A percentile compares a stretch with the other conserved stretches of the same genome.
Evolutionary conservation across 2,329 filamentous ascomycete species (phyloP).

Genomic region (Aspergillus versicolor): DNA sequence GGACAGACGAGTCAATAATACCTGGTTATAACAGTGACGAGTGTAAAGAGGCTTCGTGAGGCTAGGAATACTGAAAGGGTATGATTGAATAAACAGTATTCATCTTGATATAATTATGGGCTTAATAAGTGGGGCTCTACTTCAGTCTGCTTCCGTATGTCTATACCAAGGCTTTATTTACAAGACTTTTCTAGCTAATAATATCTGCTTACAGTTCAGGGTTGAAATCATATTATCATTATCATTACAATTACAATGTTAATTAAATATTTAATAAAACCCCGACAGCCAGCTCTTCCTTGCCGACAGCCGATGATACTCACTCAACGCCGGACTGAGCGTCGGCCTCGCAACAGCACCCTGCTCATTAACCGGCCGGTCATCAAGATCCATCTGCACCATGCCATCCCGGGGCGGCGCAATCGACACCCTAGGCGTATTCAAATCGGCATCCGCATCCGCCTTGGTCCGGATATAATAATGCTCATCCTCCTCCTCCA

Average conservation of each 20-base stretch:
- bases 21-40: too few species aligned
- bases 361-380: constrained; percentile 7
- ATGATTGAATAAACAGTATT: too few species aligned
- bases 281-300: constrained; percentile 26
- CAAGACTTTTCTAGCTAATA: too few species aligned
- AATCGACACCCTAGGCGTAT: constrained; percentile 4
- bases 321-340: constrained; percentile 33
- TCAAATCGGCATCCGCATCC: constrained; percentile 25
- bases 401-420: constrained; percentile 4
- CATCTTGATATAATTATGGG: too few species aligned
- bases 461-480: constrained; percentile 48
- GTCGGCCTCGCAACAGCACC: constrained; percentile 22
- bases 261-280: constrained; percentile 22
- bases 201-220: too few species aligned
- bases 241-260: background rate
- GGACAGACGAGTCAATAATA: too few species aligned
- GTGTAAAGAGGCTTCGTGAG: too few species aligned
- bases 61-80: too few species aligned
- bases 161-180: too few species aligned
- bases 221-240: background rate
- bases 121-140: too few species aligned
- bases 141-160: too few species aligned
- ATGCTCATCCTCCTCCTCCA: constrained; percentile 52
- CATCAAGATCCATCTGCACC: constrained; percentile 16
- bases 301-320: constrained; percentile 33